Base-by-base conservation (phyloP, 2,329 filamentous ascomycete genomes). In the Ploettnerulaceae sp. region DNA sequence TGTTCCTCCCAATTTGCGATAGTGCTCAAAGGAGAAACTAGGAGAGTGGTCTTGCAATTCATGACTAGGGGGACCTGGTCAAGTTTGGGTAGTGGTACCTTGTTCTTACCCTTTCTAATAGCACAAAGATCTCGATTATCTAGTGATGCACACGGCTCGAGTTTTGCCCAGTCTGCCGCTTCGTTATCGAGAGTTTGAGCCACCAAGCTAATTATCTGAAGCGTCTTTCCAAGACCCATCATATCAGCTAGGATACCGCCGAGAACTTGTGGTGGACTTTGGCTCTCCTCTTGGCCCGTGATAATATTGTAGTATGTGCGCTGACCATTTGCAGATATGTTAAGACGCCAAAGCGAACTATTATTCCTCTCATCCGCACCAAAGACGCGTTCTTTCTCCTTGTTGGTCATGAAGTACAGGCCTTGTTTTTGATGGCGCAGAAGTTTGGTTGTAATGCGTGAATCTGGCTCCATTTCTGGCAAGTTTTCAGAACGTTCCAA, bases 1-100 rank as follows among this genome's bases (percentile, higher is more conserved):
- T 98, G 93, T 56, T 89, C 82, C 58, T 91, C 85, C 93, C 93
- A 98, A 61, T 97, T 98, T 20, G 85, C 84, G 48, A 97, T 82
- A 0, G 91, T 93, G 60, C 88, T 95, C 2, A 96, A 75, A 1
- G 93, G 93, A 47, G 86, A 94, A 12, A 98, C 80, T 14, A 98
- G 75, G 24, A 98, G 71, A 0, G 93, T 97, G 0, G 86, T 81
- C 60, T 81, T 85, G 5, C 79, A 81, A 59, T 96, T 95, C 32
- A 71, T 73, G 15, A 69, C 67, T n/a, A 86, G 62, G 8, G 61
- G 67, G 9, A 61, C 53, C 25, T 64, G 59, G 22, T 64, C 61
- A 12, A 66, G 56, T 21, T 61, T 59, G 1, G 57, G 57, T 14
- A 62, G 49, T 18, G 60, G 43, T 8, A 35, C 45, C 22, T 47